phyloP scores from a whole-genome alignment of 306 rosid genomes.

The Mimosa bimucronata region DNA sequence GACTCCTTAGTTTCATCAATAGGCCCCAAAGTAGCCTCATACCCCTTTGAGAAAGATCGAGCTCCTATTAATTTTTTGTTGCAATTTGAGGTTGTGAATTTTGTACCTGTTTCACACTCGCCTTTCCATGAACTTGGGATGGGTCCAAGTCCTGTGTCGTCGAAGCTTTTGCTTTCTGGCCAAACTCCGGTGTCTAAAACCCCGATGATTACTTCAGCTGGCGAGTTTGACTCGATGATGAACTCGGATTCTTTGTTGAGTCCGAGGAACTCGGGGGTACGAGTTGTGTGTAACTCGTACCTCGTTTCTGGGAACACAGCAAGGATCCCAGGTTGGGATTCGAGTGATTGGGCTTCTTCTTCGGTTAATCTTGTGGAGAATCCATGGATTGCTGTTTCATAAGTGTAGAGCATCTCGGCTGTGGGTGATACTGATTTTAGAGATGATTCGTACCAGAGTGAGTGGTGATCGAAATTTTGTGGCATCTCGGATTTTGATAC shows the following conservation, averaged over 20 bases:
- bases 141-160: constrained; percentile 77
- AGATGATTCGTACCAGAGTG: constrained; percentile 82
- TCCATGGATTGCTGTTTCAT: constrained; percentile 78
- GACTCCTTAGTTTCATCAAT: constrained; percentile 66
- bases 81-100: constrained; percentile 60
- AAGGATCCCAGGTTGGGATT: constrained; percentile 60
- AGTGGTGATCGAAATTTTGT: constrained; percentile 65
- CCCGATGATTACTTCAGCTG: constrained; percentile 63
- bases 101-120: constrained; percentile 69
- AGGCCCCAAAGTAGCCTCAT: constrained; percentile 80
- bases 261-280: constrained; percentile 88
- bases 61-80: constrained; percentile 84
- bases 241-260: constrained; percentile 51
- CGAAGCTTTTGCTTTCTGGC: constrained; percentile 94
- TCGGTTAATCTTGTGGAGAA: constrained; percentile 68
- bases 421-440: constrained; percentile 58
- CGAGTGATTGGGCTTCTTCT: constrained; percentile 62
- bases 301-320: constrained; percentile 68
- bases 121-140: constrained; percentile 79
- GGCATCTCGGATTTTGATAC: constrained; percentile 83
- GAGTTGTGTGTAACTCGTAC: constrained; percentile 89
- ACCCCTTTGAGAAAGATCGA: constrained; percentile 67
- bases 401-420: constrained; percentile 82
- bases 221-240: constrained; percentile 53
- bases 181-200: constrained; percentile 84